Evolutionary conservation across 495 filamentous ascomycete genomes (phyloP).

Genomic region (Elasticomyces elasticus): DNA sequence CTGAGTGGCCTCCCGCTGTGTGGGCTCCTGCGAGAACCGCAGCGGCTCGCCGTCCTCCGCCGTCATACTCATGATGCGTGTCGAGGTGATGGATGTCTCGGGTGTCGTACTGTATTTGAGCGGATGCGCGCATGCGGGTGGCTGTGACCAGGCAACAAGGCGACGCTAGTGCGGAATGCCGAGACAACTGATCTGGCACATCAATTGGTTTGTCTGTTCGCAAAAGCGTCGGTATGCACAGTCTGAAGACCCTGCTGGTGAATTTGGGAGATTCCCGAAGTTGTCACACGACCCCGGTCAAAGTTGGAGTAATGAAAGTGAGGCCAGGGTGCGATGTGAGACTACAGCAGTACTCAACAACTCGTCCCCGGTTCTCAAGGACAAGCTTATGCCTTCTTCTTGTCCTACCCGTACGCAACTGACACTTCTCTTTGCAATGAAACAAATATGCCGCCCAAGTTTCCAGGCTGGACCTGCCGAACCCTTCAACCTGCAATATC

Average conservation of each 20-base stretch:
- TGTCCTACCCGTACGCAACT: too few relatives aligned
- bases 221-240: not conserved
- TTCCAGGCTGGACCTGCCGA: too few relatives aligned
- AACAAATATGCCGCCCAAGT: too few relatives aligned
- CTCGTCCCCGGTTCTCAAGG: too few relatives aligned
- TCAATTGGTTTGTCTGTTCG: not conserved
- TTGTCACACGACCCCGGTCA: too few relatives aligned
- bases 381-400: too few relatives aligned
- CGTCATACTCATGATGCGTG: not conserved
- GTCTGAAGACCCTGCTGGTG: not conserved
- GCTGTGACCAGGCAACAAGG: conserved; percentile 6
- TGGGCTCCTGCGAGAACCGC: conserved; percentile 30
- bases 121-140: not conserved
- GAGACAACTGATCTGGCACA: not conserved
- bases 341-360: too few relatives aligned
- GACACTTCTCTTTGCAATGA: too few relatives aligned
- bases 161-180: conserved; percentile 3
- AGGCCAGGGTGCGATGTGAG: too few relatives aligned
- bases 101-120: not conserved
- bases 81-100: not conserved
- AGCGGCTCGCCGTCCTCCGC: not conserved
- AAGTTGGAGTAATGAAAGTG: too few relatives aligned
- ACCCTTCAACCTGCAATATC: too few relatives aligned
- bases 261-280: not conserved
- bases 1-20: conserved; percentile 75